Base-by-base conservation (phyloP, 2,329 filamentous ascomycete genomes). In the Beauveria caledonica region DNA sequence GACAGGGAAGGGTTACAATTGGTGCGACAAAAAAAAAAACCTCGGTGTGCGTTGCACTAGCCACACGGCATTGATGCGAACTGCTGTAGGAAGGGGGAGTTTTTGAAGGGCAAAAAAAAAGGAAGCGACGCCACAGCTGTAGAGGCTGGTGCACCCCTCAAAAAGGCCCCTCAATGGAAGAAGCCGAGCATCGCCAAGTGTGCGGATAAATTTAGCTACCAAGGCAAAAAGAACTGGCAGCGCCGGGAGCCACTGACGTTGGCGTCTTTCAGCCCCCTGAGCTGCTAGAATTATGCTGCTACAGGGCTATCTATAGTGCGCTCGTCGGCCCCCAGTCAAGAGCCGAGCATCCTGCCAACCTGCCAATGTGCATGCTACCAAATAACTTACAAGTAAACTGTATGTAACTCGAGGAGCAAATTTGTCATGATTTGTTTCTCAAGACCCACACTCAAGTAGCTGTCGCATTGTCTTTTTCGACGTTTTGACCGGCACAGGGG, bases 21-120 rank as follows among this genome's bases (percentile, higher is more conserved):
- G 53, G 11, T 46, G 19, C 27, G 53, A 17, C n/a, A 45, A 17
- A 51, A 19, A 33, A 23, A 58, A 25, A 25, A 23, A 3, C 17
- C n/a, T 49, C 27, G 19, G 19, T 27, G 45, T 25, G 46, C 6
- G 19, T 2, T 50, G 39, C 48, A 39, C 49, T 53, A 52, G 48
- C 39, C 39, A 52, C 57, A 59, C 33, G 6, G 11, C 33, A 11
- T 36, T 36, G 33, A 36, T 59, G 57, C 57, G 57, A 59, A 59
- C 57, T 29, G n/a, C 48, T 52, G 57, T 59, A 19, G 56, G 49
- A 36, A 59, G 53, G 48, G 27, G 44, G 54, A 45, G 42, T 10
- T 11, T 4, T 19, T 3, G 33, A 54, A 44, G 15, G 15, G 42
- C 5, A 19, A 19, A 19, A 23, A 15, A 36, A 17, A 23, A 36